Percentiles rank a stretch among this genome's conserved stretches.
Evolutionary conservation across 2,329 filamentous ascomycete species (phyloP).

Genomic region (Alternaria incomplexa): DNA sequence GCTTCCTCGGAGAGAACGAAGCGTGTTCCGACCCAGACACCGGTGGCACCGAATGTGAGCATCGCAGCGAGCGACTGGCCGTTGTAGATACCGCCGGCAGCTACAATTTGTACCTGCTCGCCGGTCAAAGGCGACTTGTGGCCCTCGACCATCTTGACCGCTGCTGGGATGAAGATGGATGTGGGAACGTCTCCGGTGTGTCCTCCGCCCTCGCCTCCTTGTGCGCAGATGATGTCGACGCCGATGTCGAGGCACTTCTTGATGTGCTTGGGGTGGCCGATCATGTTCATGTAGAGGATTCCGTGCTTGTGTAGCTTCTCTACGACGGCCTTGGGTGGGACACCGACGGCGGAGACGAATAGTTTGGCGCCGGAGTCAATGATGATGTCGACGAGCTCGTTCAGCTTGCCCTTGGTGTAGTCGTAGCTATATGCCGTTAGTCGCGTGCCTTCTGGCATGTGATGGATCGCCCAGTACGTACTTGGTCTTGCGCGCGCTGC

Average conservation of each 20-base stretch:
- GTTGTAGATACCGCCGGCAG: constrained; percentile 92
- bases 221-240: constrained; percentile 95
- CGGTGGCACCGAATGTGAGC: constrained; percentile 89
- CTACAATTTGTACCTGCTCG: constrained; percentile 85
- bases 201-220: constrained; percentile 96
- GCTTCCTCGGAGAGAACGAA: constrained; percentile 96
- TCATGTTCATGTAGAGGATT: constrained; percentile 99
- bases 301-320: constrained; percentile 87
- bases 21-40: constrained; percentile 95
- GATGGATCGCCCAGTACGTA: constrained; percentile 43
- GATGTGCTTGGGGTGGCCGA: constrained; percentile 98
- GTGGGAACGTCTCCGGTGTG: constrained; percentile 96
- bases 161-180: constrained; percentile 87
- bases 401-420: constrained; percentile 98
- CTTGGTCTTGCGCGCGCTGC: constrained; percentile 94
- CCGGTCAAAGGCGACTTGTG: constrained; percentile 88
- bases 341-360: constrained; percentile 95
- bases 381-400: constrained; percentile 87
- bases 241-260: constrained; percentile 90
- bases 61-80: constrained; percentile 88
- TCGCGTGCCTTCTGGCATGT: neutral
- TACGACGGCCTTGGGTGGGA: constrained; percentile 86
- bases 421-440: constrained; percentile 73
- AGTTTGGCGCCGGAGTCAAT: constrained; percentile 90
- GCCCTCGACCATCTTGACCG: constrained; percentile 80